Evolutionary conservation across 495 filamentous ascomycete genomes (phyloP), one percentile per base, ranked within the genome.

Genomic region (Trichoderma virens): DNA sequence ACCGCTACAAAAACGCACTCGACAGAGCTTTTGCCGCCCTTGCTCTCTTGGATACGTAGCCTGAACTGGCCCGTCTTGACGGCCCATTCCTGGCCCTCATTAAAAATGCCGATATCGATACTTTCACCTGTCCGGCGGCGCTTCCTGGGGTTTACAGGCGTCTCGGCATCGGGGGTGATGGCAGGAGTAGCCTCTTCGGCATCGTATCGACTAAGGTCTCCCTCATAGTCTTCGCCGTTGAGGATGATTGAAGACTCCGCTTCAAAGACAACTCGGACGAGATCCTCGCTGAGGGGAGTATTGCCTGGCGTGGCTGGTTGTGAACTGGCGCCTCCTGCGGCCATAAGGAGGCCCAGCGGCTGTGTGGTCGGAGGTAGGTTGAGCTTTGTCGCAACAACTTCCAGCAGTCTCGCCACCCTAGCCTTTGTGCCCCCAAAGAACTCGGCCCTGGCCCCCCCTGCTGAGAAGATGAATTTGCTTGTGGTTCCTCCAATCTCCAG

Each of bases 21-120:
- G 11, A 93, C 81, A 64, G 84, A 85, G 70, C 79, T 68, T 73
- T 83, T 79, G 67, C 74, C 75, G 66, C 77, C 73, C 66, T 74
- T 79, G 35, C 66, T 72, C 16, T 73, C 76, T 67, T 89, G 87
- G 27, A 96, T 86, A 20, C 85, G 78, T 63, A 97, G 66, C 61
- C 91, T 76, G 91, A 92, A 98, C 75, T 93, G 92, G 1, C 88
- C 92, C 20, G 78, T 88, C 59, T 80, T 84, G 14, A 97, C 80
- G 31, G 92, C 77, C 90, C 90, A 96, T 47, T 85, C 82, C 51
- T 56, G 51, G 2, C 27, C 51, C 9, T 78, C 75, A 43, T 70
- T 67, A 20, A 70, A 67, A 20, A 70, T 69, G 16, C 68, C 69
- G n/a, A 51, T 60, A 38, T 35, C 66, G 47, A 2, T 65, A 25